These are phyloP conservation scores for Jasminum sambac DNA, from an alignment of 257 asterid species.

Conservation along the genomic window DNA sequence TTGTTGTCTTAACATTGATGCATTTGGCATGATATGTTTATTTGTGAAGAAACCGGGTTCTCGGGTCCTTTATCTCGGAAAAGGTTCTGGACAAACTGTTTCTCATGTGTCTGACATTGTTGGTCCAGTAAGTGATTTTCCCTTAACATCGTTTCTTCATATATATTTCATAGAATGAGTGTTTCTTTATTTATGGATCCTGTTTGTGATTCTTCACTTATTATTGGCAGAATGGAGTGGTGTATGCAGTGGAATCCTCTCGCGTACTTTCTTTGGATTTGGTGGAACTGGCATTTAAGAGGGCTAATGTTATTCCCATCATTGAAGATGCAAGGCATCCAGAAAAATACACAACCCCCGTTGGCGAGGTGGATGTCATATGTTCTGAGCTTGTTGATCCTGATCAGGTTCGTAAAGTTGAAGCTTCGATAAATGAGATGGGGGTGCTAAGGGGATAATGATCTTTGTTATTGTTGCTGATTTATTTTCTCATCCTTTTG, in stretches of 20 bases:
- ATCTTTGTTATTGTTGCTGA: background rate
- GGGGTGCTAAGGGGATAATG: background rate
- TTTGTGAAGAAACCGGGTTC: constrained; percentile 44
- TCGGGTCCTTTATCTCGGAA: constrained; percentile 51
- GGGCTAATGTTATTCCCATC: constrained; percentile 87
- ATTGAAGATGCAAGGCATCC: constrained; percentile 98
- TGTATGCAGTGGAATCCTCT: constrained; percentile 92
- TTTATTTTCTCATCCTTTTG: background rate
- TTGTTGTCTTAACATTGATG: background rate
- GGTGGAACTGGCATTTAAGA: constrained; percentile 90
- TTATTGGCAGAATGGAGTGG: constrained; percentile 67
- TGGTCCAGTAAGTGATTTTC: constrained; percentile 60
- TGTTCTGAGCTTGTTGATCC: constrained; percentile 99
- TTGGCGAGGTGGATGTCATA: constrained; percentile 96
- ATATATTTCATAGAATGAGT: background rate
- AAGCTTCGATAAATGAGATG: background rate
- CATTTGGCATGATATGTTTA: background rate
- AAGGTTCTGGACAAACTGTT: constrained; percentile 93
- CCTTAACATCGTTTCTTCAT: rapidly evolving
- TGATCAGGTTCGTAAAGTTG: constrained; percentile 60
- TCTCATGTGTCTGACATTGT: constrained; percentile 87
- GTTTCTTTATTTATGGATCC: background rate
- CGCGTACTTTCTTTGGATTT: constrained; percentile 90
- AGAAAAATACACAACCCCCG: constrained; percentile 90
- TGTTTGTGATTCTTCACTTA: background rate